Percentiles rank a stretch among this genome's conserved stretches.
Evolutionary conservation across 176 grass and related monocot species (phyloP).

Genomic region (Tuctoria greenei): DNA sequence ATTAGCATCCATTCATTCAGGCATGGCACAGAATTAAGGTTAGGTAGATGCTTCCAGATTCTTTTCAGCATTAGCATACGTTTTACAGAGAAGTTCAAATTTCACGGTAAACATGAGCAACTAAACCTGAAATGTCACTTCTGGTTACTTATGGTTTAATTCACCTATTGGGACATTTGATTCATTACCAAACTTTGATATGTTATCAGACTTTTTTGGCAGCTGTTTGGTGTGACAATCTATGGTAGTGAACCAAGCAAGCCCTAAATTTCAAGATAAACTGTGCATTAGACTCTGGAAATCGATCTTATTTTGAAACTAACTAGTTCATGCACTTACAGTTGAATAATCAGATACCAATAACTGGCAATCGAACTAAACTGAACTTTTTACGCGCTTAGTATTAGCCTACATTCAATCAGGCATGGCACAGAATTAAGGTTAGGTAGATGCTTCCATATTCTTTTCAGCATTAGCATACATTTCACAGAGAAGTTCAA

Average conservation of each 20-base stretch:
- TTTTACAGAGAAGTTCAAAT: background rate
- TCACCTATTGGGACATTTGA: too few relatives aligned
- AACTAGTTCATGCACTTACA: background rate
- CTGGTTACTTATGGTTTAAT: background rate
- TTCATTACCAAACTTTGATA: too few relatives aligned
- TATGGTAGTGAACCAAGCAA: too few relatives aligned
- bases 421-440: background rate
- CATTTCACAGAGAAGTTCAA: background rate
- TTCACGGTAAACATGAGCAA: background rate
- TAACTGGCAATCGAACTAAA: background rate
- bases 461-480: background rate
- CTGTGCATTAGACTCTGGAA: background rate
- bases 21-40: background rate
- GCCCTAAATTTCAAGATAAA: conserved; percentile 1
- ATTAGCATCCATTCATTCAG: background rate
- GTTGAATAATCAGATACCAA: background rate
- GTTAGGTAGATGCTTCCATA: background rate
- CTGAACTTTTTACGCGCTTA: too few relatives aligned
- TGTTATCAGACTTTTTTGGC: too few relatives aligned
- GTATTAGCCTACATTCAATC: background rate
- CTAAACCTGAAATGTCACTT: background rate
- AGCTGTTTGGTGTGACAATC: too few relatives aligned
- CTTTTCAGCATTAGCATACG: background rate
- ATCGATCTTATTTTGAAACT: background rate
- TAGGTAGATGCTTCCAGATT: background rate